phyloP scores from a whole-genome alignment of 2,329 filamentous ascomycete species.

The Ophiostoma ulmi region DNA sequence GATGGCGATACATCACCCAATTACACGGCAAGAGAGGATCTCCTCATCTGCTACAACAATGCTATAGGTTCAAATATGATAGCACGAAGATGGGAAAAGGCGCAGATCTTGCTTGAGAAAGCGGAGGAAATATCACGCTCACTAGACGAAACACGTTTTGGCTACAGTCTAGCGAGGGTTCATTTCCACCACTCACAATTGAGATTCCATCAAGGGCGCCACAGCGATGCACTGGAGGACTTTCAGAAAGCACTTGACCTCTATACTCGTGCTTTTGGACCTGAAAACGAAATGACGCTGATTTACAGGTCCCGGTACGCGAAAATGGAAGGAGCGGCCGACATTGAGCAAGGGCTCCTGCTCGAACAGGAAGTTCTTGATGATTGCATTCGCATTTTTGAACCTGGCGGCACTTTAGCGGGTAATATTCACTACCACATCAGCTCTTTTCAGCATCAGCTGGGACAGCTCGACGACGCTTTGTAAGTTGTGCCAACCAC shows the following conservation, averaged over 20 bases:
- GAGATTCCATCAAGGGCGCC: not conserved
- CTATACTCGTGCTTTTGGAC: not conserved
- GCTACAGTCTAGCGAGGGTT: not conserved
- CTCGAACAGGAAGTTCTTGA: not conserved
- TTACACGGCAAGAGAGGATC: not conserved
- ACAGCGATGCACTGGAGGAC: not conserved
- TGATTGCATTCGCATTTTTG: not conserved
- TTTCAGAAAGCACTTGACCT: not conserved
- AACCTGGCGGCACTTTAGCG: not conserved
- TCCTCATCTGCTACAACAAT: not conserved
- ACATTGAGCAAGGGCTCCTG: not conserved
- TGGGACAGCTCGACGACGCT: not conserved
- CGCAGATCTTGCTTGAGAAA: not conserved
- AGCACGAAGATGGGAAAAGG: not conserved
- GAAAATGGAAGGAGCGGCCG: not conserved
- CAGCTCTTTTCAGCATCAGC: not conserved
- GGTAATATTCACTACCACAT: not conserved
- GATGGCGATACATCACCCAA: not conserved
- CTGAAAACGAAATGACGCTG: not conserved
- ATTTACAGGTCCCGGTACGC: not conserved
- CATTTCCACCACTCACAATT: not conserved
- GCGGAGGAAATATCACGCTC: not conserved
- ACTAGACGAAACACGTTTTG: not conserved
- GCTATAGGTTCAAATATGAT: not conserved
- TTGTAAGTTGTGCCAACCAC: not conserved